A percentile compares a stretch with the other conserved stretches of the same genome.
Evolutionary conservation across 768 basidiomycete genomes (phyloP).

Genomic region (Galerina sulciceps): DNA sequence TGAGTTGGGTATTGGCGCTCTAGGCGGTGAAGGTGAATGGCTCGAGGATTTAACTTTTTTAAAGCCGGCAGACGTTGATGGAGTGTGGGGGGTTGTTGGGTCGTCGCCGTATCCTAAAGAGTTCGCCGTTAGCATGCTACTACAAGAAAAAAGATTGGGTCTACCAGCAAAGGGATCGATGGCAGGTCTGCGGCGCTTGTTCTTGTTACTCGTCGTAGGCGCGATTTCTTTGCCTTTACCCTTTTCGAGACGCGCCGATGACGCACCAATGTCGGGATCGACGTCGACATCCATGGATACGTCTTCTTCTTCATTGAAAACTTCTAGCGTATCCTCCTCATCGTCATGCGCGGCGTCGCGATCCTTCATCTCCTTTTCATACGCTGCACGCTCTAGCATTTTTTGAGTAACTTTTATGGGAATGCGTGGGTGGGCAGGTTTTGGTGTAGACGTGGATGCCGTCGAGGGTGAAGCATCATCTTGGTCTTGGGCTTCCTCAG

Average conservation of each 20-base stretch:
- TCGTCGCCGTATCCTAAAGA: constrained; percentile 41
- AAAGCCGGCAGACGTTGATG: neutral
- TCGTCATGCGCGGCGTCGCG: constrained; percentile 48
- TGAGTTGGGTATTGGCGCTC: neutral
- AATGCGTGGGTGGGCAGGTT: constrained; percentile 35
- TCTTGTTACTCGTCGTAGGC: constrained; percentile 4
- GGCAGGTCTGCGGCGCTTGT: constrained; percentile 53
- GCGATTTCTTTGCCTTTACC: constrained; percentile 21
- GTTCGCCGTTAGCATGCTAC: neutral
- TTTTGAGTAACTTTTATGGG: constrained; percentile 69
- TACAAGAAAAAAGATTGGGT: neutral
- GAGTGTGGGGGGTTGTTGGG: neutral
- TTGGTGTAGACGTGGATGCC: neutral
- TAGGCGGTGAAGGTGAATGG: neutral
- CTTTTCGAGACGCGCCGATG: constrained; percentile 16
- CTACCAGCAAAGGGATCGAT: constrained; percentile 74
- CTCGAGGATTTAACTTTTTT: constrained; percentile 18
- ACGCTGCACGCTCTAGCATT: constrained; percentile 71
- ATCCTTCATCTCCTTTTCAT: constrained; percentile 59
- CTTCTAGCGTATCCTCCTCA: constrained; percentile 41
- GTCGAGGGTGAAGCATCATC: constrained; percentile 1
- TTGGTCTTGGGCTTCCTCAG: constrained; percentile 32
- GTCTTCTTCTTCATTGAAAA: constrained; percentile 38
- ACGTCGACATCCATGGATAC: constrained; percentile 13
- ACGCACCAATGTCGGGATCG: neutral